A percentile compares a stretch with the other conserved stretches of the same genome.
Conservation (phyloP, 1,139 yeast species). For the Entelexis sorbosivorans region DNA sequence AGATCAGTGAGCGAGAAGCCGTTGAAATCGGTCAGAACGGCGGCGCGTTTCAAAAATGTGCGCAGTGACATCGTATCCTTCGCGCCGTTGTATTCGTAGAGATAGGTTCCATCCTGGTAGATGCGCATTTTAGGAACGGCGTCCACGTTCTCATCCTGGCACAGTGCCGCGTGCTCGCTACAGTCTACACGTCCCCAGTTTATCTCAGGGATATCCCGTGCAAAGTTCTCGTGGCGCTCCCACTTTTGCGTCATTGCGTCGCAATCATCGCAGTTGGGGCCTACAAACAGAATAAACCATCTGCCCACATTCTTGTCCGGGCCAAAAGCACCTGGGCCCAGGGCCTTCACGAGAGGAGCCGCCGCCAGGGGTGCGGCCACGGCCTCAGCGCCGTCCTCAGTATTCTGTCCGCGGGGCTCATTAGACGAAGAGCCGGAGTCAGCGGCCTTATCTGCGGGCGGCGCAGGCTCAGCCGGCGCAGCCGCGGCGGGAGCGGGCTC, state of each 20-base stretch:
- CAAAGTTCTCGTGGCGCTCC: constrained; percentile 16
- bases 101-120: constrained; percentile 29
- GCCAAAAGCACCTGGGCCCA: constrained; percentile 7
- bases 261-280: constrained; percentile 12
- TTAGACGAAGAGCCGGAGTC: background rate
- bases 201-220: constrained; percentile 19
- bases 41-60: constrained; percentile 12
- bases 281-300: constrained; percentile 17
- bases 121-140: constrained; percentile 30
- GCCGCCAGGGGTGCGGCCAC: background rate
- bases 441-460: background rate
- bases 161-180: constrained; percentile 31
- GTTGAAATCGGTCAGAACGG: constrained; percentile 5
- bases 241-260: constrained; percentile 12
- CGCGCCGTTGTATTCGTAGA: constrained; percentile 23
- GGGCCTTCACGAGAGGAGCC: background rate
- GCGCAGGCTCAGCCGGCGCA: background rate
- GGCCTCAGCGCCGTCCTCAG: background rate
- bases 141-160: constrained; percentile 26
- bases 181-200: constrained; percentile 36
- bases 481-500: background rate
- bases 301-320: constrained; percentile 14
- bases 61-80: constrained; percentile 10
- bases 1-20: constrained; percentile 10
- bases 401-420: no score